These are phyloP conservation scores for Chalaropsis ovoidea DNA, from an alignment of 2,329 filamentous ascomycete species.

Conservation along the genomic window DNA sequence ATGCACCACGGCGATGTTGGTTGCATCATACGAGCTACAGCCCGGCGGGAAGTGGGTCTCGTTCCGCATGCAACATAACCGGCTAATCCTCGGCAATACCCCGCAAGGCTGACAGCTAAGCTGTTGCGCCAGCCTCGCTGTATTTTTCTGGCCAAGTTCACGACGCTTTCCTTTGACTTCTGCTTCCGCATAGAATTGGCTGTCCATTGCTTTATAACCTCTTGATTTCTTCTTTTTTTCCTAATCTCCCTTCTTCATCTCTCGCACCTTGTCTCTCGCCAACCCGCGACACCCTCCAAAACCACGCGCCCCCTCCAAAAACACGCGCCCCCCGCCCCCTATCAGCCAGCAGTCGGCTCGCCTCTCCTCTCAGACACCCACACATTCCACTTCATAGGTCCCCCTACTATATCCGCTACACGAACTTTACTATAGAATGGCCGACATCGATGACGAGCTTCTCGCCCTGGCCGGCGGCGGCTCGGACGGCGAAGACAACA, in stretches of 20 bases:
- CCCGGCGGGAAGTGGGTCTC: background rate
- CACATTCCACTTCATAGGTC: no score
- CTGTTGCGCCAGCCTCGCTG: slow-evolving; percentile 1
- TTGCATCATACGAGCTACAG: background rate
- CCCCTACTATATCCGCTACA: no score
- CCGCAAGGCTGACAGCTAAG: background rate
- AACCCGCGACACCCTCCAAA: background rate
- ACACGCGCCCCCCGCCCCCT: no score
- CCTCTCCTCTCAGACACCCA: no score
- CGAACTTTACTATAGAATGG: slow-evolving; percentile 47
- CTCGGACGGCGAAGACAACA: slow-evolving; percentile 47
- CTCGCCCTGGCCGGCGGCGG: slow-evolving; percentile 76
- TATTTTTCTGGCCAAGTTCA: slow-evolving; percentile 3
- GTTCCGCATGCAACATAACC: background rate
- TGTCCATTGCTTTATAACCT: background rate
- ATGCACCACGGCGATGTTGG: no score
- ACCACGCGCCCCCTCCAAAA: no score
- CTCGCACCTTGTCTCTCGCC: background rate
- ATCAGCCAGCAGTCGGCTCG: no score
- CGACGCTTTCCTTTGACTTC: background rate
- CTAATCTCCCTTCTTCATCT: background rate
- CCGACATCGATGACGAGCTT: slow-evolving; percentile 85
- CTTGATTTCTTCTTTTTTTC: background rate
- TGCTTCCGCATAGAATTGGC: no score
- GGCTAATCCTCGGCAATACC: background rate